phyloP scores from a whole-genome alignment of 2,329 filamentous ascomycete species.

The Fusarium brevicatenulatum region DNA sequence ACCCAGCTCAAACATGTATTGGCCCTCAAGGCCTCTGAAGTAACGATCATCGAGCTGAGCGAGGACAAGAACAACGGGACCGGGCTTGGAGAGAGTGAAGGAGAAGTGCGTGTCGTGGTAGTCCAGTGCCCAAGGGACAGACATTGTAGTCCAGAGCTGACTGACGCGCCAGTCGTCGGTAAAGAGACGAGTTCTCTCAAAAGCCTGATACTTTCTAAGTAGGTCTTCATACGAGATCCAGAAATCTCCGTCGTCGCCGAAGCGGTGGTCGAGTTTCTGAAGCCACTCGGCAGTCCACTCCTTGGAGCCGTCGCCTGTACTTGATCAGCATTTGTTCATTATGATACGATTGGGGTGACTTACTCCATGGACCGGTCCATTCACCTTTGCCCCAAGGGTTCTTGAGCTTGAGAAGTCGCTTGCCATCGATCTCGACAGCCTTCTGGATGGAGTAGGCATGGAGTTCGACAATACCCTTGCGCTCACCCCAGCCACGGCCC shows the following conservation, averaged over 20 bases:
- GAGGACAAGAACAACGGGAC: slow-evolving; percentile 65
- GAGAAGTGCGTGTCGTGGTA: slow-evolving; percentile 65
- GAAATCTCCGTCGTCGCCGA: slow-evolving; percentile 78
- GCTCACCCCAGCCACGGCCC: slow-evolving; percentile 49
- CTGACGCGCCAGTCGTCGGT: slow-evolving; percentile 63
- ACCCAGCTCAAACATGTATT: slow-evolving; percentile 64
- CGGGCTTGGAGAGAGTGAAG: slow-evolving; percentile 59
- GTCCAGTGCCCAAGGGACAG: slow-evolving; percentile 65
- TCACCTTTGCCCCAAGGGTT: slow-evolving; percentile 86
- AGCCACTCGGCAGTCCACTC: slow-evolving; percentile 88
- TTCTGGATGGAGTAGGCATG: slow-evolving; percentile 72
- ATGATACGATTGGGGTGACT: neutral
- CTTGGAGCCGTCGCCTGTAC: slow-evolving; percentile 74
- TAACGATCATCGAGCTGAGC: slow-evolving; percentile 68
- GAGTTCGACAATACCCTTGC: slow-evolving; percentile 66
- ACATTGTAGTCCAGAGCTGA: slow-evolving; percentile 60
- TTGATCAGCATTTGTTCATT: slow-evolving; percentile 23
- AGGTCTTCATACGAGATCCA: slow-evolving; percentile 70
- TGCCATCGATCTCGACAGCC: slow-evolving; percentile 65
- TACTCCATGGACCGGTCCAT: slow-evolving; percentile 82
- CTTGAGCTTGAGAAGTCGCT: slow-evolving; percentile 71
- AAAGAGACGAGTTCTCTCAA: slow-evolving; percentile 69
- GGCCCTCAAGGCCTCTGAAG: slow-evolving; percentile 66
- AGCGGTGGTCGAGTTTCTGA: slow-evolving; percentile 75
- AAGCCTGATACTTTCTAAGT: slow-evolving; percentile 66